Conservation (phyloP, 371 early-diverging fungal species). For the Actinomucor elegans region DNA sequence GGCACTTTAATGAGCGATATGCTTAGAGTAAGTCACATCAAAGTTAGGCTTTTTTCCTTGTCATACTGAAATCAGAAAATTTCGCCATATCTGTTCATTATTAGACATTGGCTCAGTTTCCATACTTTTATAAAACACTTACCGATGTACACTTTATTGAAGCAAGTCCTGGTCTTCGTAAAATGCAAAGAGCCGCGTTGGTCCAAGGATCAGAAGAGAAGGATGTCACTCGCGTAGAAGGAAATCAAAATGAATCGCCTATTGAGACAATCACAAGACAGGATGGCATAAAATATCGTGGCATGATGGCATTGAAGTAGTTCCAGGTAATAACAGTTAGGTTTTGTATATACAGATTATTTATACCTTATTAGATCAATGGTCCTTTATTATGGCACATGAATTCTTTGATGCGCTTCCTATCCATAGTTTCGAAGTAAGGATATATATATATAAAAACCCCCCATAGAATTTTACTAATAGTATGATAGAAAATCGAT, state of each 20-base stretch:
- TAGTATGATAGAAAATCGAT: conserved; percentile 59
- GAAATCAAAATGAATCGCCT: conserved; percentile 27
- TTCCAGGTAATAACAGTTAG: conserved; percentile 50
- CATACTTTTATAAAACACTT: conserved; percentile 63
- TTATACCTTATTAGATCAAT: conserved; percentile 50
- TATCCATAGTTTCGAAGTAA: conserved; percentile 80
- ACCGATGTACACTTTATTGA: conserved; percentile 80
- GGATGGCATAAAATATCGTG: conserved; percentile 66
- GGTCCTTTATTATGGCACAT: conserved; percentile 78
- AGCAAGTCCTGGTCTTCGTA: conserved; percentile 76
- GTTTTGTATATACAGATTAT: background rate
- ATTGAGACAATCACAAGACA: conserved; percentile 34
- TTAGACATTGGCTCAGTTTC: conserved; percentile 66
- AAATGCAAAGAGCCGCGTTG: conserved; percentile 64
- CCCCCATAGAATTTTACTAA: too few species aligned
- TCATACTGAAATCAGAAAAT: too few species aligned
- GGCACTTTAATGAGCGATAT: conserved; percentile 95
- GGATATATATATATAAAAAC: too few species aligned
- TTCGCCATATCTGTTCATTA: background rate
- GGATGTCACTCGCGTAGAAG: conserved; percentile 30
- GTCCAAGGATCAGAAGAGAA: conserved; percentile 42
- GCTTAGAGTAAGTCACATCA: conserved; percentile 60
- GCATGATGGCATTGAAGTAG: conserved; percentile 73
- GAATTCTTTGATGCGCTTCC: conserved; percentile 98
- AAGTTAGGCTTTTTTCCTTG: background rate